Conservation (phyloP, 108 stramenopile species). For the Poteriospumella lacustris region DNA sequence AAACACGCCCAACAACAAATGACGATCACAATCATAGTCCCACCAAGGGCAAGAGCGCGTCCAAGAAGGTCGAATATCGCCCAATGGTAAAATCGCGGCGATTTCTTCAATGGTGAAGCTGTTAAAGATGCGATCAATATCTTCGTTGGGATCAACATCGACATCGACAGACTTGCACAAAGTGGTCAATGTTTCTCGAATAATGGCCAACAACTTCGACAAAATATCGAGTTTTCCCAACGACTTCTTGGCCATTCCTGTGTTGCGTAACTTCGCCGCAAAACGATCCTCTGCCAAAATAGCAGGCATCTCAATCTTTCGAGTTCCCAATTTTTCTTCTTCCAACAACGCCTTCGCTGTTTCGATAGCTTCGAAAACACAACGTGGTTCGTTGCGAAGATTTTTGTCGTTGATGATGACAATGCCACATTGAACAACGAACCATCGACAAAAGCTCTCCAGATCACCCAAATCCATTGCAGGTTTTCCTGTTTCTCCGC, state of each 20-base stretch:
- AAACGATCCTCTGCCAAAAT: conserved; percentile 11
- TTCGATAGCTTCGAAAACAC: conserved; percentile 19
- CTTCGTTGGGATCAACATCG: conserved; percentile 7
- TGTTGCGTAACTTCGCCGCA: not conserved
- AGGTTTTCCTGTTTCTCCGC: conserved; percentile 39
- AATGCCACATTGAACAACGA: conserved; percentile 49
- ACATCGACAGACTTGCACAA: conserved; percentile 1
- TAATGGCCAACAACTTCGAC: not conserved
- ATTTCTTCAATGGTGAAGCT: conserved; percentile 32
- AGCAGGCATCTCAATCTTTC: conserved; percentile 17
- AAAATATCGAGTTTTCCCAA: conserved; percentile 18
- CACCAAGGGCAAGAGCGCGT: conserved; percentile 44
- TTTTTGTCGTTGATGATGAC: conserved; percentile 2
- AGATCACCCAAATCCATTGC: conserved; percentile 33
- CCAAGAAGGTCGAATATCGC: conserved; percentile 42
- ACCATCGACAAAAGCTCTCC: conserved; percentile 43
- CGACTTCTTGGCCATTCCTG: conserved; percentile 18
- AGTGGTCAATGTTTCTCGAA: not conserved
- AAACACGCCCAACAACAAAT: conserved; percentile 44
- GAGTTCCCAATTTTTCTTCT: too few species aligned
- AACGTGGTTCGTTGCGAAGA: not conserved
- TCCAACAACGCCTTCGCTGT: conserved; percentile 17
- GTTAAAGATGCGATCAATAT: not conserved
- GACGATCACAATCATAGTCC: conserved; percentile 47
- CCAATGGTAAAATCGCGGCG: conserved; percentile 33